Conservation (phyloP, 1,284 basidiomycete species). For the Trichosporon asahii region DNA sequence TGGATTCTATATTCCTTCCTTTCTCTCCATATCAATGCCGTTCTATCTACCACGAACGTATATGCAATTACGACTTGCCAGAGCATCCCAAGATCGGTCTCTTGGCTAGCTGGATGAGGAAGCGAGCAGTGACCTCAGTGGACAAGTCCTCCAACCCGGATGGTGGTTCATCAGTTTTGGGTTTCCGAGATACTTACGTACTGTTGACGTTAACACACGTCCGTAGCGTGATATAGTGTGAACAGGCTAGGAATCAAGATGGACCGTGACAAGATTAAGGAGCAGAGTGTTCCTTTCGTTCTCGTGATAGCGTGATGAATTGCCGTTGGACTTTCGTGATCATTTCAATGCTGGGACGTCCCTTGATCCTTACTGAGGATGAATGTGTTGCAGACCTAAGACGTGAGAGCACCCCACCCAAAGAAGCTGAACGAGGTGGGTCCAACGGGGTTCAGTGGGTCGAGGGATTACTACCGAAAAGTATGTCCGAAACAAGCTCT, state of each 20-base stretch:
- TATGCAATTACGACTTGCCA: background rate
- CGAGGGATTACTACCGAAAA: background rate
- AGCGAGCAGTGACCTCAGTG: too few species aligned
- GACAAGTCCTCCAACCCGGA: too few species aligned
- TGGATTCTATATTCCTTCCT: background rate
- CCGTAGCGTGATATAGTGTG: background rate
- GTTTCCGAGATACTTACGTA: background rate
- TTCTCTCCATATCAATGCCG: background rate
- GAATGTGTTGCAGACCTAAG: background rate
- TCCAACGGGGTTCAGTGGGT: background rate
- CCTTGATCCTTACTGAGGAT: background rate
- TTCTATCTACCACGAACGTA: background rate
- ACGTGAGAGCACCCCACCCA: background rate
- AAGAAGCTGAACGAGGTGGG: constrained; percentile 1
- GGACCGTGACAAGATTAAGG: background rate
- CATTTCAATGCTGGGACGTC: background rate
- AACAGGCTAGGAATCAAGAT: background rate
- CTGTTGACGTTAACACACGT: background rate
- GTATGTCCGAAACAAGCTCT: constrained; percentile 3
- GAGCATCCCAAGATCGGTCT: background rate
- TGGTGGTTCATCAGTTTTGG: background rate
- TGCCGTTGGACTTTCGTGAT: background rate
- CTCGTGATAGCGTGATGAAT: background rate
- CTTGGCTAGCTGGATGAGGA: too few species aligned
- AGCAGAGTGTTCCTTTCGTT: background rate